Evolutionary conservation across 2,329 filamentous ascomycete genomes (phyloP), one percentile per base, ranked within the genome.

Genomic region (Arthroderma sp.): DNA sequence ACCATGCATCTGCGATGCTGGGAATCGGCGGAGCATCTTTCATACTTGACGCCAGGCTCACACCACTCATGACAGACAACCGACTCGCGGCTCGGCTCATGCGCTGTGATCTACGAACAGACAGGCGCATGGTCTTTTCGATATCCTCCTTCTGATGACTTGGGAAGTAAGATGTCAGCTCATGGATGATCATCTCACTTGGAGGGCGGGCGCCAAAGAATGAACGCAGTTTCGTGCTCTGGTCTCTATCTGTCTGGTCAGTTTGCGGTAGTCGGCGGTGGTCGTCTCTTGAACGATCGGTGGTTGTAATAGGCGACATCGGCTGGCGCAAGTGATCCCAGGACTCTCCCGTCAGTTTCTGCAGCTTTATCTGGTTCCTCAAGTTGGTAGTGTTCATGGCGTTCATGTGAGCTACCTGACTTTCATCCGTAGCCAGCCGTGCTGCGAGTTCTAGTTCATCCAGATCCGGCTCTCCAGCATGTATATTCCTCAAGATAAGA

Each of bases 101-200:
- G 56, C 93, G 86, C 56, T 88, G 88, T 41, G 91, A 97, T 64
- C 93, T 82, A 64, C 91, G 83, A 71, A 96, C 86, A 0, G 91
- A 96, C 72, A 96, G 82, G 53, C 93, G 87, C 61, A 95, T 91
- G 0, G 93, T 97, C 64, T 90, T 87, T 71, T 97, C 93, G 68
- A 98, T 96, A 65, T 95, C 89, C 68, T 95, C 91, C 57, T 88
- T 85, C 54, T 91, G 84, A 66, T 97, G 91, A 66, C 95, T 90
- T 0, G 93, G 93, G 78, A 98, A 98, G 76, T 97, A 98, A 0
- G 91, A 95, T 1, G 89, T 93, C 59, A 98, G 77, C 68, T 98
- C 93, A 21, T 93, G 95, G 25, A 91, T 91, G 68, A 98, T 98
- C 69, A 98, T 81, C 75, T 98, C 93, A 74, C 91, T 97, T 1